Evolutionary conservation across 208 protist species (phyloP).

Genomic region (Trichomonas gallinae): DNA sequence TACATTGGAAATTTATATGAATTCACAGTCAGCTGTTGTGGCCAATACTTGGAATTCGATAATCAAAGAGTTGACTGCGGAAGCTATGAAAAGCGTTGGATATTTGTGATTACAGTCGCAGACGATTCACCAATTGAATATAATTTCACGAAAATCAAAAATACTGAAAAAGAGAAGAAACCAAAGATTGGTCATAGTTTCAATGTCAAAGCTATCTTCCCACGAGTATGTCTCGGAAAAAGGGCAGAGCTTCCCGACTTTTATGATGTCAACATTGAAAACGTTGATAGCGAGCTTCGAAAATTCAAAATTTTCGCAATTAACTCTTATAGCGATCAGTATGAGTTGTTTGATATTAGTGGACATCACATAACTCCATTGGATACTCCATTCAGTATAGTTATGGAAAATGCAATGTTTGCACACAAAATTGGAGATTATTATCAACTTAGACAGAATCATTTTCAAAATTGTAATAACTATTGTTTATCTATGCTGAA

Average conservation of each 20-base stretch:
- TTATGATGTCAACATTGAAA: background rate
- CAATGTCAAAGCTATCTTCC: background rate
- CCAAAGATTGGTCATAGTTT: background rate
- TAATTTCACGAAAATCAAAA: background rate
- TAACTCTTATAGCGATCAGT: background rate
- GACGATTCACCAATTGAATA: background rate
- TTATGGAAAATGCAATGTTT: background rate
- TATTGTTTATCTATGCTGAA: background rate
- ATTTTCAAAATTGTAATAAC: background rate
- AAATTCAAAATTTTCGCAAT: background rate
- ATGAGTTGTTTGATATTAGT: background rate
- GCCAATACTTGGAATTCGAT: background rate
- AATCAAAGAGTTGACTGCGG: background rate
- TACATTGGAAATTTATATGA: background rate
- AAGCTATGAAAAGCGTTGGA: background rate
- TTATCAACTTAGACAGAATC: background rate
- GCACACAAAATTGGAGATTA: background rate
- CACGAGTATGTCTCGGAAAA: background rate
- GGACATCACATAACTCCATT: background rate
- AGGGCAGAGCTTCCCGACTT: background rate
- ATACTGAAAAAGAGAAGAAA: background rate
- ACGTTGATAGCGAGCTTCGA: background rate
- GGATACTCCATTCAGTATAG: background rate
- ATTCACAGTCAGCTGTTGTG: background rate
- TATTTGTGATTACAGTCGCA: background rate